A percentile compares a stretch with the other conserved stretches of the same genome.
phyloP scores from a whole-genome alignment of 2,329 filamentous ascomycete genomes.

The Botrytis deweyae region DNA sequence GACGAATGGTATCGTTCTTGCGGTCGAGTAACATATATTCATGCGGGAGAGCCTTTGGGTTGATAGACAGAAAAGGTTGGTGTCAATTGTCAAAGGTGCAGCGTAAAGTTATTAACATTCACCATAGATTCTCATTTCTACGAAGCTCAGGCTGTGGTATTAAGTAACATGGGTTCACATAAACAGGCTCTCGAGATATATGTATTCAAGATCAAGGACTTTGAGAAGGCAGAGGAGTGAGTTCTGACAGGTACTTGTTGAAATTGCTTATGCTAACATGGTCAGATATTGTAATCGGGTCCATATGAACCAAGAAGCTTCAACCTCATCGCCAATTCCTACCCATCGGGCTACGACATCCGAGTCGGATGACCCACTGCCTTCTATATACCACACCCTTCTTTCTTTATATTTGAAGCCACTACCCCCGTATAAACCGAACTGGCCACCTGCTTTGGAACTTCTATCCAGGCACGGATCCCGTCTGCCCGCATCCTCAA shows the following conservation, averaged over 20 bases:
- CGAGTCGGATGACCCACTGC: constrained; percentile 54
- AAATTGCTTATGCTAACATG: constrained; percentile 27
- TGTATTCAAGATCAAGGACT: constrained; percentile 89
- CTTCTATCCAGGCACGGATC: constrained; percentile 92
- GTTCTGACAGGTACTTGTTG: constrained; percentile 37
- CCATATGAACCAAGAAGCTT: constrained; percentile 60
- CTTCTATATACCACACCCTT: constrained; percentile 88
- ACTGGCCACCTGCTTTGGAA: constrained; percentile 76
- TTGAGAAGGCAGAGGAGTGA: constrained; percentile 87
- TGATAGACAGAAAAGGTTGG: constrained; percentile 77
- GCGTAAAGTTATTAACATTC: constrained; percentile 22
- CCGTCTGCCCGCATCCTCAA: constrained; percentile 82
- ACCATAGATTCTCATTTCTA: constrained; percentile 75
- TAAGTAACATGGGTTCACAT: constrained; percentile 94
- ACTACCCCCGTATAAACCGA: constrained; percentile 67
- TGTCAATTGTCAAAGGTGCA: constrained; percentile 21
- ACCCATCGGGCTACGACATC: constrained; percentile 42
- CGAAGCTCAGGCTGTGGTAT: constrained; percentile 83
- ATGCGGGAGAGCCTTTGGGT: constrained; percentile 69
- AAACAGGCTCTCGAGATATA: constrained; percentile 96
- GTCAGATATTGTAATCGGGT: constrained; percentile 83
- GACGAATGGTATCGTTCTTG: constrained; percentile 72
- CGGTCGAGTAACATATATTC: constrained; percentile 78
- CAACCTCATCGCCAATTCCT: constrained; percentile 39
- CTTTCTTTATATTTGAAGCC: constrained; percentile 87